Percentiles rank a stretch among this genome's conserved stretches.
These are phyloP conservation scores for Bolboschoenus planiculmis DNA, from an alignment of 176 grass and related monocot genomes.

Conservation along the genomic window DNA sequence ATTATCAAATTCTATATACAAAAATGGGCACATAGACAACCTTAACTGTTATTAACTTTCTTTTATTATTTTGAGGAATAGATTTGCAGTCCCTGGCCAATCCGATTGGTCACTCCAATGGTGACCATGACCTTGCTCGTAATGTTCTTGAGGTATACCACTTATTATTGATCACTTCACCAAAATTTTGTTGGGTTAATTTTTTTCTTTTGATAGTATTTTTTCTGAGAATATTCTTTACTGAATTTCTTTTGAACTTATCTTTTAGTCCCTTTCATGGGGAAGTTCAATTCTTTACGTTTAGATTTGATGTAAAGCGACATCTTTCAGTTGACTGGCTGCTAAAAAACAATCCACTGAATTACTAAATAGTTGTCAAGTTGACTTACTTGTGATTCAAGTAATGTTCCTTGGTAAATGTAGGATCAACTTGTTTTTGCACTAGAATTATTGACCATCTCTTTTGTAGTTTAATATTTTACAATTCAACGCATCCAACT, in stretches of 20 bases:
- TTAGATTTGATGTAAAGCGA: not conserved
- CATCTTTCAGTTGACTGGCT: not conserved
- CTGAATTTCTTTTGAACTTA: not conserved
- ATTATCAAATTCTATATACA: not conserved
- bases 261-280: not conserved
- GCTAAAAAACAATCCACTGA: not conserved
- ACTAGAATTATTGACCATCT: not conserved
- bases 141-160: constrained; percentile 54
- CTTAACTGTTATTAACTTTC: not conserved
- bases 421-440: not conserved
- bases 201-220: not conserved
- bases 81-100: constrained; percentile 23
- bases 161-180: not conserved
- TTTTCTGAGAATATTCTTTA: constrained; percentile 4
- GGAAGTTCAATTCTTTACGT: not conserved
- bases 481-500: not conserved
- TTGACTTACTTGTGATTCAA: not conserved
- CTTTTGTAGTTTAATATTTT: not conserved
- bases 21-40: not conserved
- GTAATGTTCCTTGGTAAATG: not conserved
- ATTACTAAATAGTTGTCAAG: not conserved
- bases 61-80: not conserved
- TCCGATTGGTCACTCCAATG: constrained; percentile 67
- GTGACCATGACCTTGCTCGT: constrained; percentile 38
- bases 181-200: not conserved